Evolutionary conservation across 768 basidiomycete genomes (phyloP).

Genomic region (Cantharellus cinnabarinus): DNA sequence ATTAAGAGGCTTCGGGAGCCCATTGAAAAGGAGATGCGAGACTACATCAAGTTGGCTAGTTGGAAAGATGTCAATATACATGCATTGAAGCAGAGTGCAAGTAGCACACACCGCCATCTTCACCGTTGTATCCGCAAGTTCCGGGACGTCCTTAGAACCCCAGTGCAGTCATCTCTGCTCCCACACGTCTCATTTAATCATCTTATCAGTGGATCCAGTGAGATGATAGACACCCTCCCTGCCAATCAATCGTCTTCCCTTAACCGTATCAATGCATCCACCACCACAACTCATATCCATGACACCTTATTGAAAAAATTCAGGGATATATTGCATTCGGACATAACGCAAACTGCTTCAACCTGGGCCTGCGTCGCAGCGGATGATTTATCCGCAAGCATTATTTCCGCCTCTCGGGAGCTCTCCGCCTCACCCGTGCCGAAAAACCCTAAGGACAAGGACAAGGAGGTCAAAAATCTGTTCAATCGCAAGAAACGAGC

Average conservation of each 20-base stretch:
- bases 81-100: conserved; percentile 79
- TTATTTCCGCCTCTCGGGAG: conserved; percentile 40
- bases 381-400: conserved; percentile 36
- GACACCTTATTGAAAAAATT: not conserved
- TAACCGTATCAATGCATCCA: not conserved
- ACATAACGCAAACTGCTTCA: not conserved
- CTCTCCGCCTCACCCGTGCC: conserved; percentile 26
- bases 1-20: conserved; percentile 33
- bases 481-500: conserved; percentile 73
- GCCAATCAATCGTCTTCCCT: not conserved
- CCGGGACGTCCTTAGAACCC: conserved; percentile 68
- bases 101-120: conserved; percentile 73
- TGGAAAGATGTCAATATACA: conserved; percentile 97
- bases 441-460: conserved; percentile 28
- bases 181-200: not conserved
- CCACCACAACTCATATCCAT: not conserved
- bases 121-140: conserved; percentile 85
- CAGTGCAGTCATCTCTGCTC: conserved; percentile 17
- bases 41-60: conserved; percentile 84
- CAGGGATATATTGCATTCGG: not conserved
- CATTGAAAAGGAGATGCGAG: conserved; percentile 64
- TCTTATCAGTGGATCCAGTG: not conserved
- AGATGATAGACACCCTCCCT: not conserved
- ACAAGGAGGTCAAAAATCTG: conserved; percentile 41
- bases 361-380: conserved; percentile 12